Percentiles rank a stretch among this genome's conserved stretches.
Conservation (phyloP, 345 rosid species). For the Fremontodendron californicum region DNA sequence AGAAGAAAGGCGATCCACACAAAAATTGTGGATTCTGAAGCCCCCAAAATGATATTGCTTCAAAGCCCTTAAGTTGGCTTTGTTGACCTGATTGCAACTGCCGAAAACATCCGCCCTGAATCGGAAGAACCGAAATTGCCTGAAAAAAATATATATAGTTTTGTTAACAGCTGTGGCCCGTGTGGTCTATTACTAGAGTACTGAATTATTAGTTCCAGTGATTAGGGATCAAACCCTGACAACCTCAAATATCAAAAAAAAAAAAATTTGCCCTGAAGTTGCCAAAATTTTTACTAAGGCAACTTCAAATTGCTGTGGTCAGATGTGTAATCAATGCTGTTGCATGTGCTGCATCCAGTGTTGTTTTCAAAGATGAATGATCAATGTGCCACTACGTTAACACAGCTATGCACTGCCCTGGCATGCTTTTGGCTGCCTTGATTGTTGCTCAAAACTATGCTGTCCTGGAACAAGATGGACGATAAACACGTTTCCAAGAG, state of each 20-base stretch:
- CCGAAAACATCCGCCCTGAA: constrained; percentile 59
- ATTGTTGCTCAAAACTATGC: constrained; percentile 67
- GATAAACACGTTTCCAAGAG: not conserved
- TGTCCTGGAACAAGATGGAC: constrained; percentile 43
- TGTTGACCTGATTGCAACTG: constrained; percentile 61
- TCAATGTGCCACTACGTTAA: constrained; percentile 50
- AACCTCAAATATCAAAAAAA: too few species aligned
- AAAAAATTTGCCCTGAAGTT: too few species aligned
- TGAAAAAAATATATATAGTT: too few species aligned
- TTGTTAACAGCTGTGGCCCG: too few species aligned
- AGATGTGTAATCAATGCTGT: constrained; percentile 53
- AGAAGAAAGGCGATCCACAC: constrained; percentile 36
- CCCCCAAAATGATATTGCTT: constrained; percentile 31
- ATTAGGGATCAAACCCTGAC: too few species aligned
- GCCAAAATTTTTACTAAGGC: constrained; percentile 72
- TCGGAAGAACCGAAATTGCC: constrained; percentile 49
- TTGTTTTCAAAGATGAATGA: constrained; percentile 63
- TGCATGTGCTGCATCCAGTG: constrained; percentile 81
- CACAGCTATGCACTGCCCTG: constrained; percentile 64
- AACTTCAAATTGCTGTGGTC: constrained; percentile 69
- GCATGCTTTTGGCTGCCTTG: constrained; percentile 74
- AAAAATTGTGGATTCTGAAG: constrained; percentile 34
- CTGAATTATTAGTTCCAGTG: too few species aligned
- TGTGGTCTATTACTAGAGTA: too few species aligned
- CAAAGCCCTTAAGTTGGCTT: constrained; percentile 55